A percentile compares a stretch with the other conserved stretches of the same genome.
Conservation (phyloP, 495 filamentous ascomycete genomes). For the Daldinia vernicosa region DNA sequence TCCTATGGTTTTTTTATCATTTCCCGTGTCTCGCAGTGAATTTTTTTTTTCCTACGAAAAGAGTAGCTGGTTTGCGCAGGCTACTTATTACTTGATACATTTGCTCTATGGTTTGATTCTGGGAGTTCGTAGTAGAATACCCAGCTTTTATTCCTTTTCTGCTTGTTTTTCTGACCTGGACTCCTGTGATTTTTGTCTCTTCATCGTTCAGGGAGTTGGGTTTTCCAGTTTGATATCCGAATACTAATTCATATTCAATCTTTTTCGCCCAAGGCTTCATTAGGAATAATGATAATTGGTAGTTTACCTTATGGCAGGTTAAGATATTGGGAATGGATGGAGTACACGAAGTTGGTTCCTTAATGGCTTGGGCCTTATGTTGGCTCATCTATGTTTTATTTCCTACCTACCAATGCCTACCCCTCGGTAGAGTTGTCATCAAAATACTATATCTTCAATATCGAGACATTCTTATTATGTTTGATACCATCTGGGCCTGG, state of each 20-base stretch:
- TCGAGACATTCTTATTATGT: neutral
- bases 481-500: neutral
- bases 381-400: slow-evolving; percentile 6
- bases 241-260: slow-evolving; percentile 6
- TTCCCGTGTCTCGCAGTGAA: too few relatives aligned
- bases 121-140: slow-evolving; percentile 41
- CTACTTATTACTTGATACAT: neutral
- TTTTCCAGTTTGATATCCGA: slow-evolving; percentile 9
- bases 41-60: neutral
- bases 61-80: neutral
- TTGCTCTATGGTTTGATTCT: slow-evolving; percentile 11
- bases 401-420: neutral
- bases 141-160: slow-evolving; percentile 24
- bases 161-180: neutral
- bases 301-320: slow-evolving; percentile 24
- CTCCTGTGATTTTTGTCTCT: neutral
- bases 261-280: slow-evolving; percentile 6
- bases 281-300: slow-evolving; percentile 16
- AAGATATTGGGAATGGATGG: neutral
- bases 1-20: neutral
- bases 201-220: neutral
- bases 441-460: slow-evolving; percentile 7
- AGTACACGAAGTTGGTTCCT: neutral
- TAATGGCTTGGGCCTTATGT: neutral
- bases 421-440: neutral